Percentiles rank a stretch among this genome's conserved stretches.
These are phyloP conservation scores for Plenodomus biglobosus DNA, from an alignment of 2,329 filamentous ascomycete genomes.

Conservation along the genomic window DNA sequence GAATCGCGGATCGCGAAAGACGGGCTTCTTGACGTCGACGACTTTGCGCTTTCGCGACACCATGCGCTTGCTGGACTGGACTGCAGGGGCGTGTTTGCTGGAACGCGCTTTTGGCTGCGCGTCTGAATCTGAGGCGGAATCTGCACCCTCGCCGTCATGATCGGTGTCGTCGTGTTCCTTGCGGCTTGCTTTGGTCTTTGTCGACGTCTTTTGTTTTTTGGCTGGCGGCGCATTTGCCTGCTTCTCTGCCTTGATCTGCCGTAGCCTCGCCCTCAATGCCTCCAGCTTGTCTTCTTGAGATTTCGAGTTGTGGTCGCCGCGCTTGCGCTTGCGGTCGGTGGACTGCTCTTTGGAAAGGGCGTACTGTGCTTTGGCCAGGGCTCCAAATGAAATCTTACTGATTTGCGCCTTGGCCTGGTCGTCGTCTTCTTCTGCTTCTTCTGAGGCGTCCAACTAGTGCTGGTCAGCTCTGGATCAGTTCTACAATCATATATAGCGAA, in stretches of 20 bases:
- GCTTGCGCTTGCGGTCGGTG: conserved; percentile 46
- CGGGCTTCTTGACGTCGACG: conserved; percentile 61
- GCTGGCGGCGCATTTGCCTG: conserved; percentile 24
- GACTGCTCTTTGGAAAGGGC: conserved; percentile 53
- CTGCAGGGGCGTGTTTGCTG: conserved; percentile 86
- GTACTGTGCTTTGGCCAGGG: conserved; percentile 83
- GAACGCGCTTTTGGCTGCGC: conserved; percentile 51
- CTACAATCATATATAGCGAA: too few species aligned
- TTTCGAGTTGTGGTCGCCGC: conserved; percentile 41
- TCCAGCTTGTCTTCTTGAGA: conserved; percentile 52
- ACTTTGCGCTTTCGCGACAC: conserved; percentile 81
- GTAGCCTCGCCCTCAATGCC: conserved; percentile 48
- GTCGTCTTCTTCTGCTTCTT: too few species aligned
- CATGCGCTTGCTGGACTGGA: conserved; percentile 78
- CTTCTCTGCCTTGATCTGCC: conserved; percentile 48
- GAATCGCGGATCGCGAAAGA: conserved; percentile 82
- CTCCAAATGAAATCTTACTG: conserved; percentile 77
- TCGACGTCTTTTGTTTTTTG: conserved; percentile 23
- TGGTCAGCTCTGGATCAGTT: too few species aligned
- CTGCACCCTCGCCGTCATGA: conserved; percentile 36
- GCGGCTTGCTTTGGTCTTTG: conserved; percentile 18
- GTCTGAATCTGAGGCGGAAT: conserved; percentile 36
- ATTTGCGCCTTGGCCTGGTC: conserved; percentile 51
- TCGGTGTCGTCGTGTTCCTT: conserved; percentile 12
- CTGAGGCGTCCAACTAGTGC: conserved; percentile 35